Evolutionary conservation across 495 filamentous ascomycete genomes (phyloP).

Genomic region (Daldinia caldariorum): DNA sequence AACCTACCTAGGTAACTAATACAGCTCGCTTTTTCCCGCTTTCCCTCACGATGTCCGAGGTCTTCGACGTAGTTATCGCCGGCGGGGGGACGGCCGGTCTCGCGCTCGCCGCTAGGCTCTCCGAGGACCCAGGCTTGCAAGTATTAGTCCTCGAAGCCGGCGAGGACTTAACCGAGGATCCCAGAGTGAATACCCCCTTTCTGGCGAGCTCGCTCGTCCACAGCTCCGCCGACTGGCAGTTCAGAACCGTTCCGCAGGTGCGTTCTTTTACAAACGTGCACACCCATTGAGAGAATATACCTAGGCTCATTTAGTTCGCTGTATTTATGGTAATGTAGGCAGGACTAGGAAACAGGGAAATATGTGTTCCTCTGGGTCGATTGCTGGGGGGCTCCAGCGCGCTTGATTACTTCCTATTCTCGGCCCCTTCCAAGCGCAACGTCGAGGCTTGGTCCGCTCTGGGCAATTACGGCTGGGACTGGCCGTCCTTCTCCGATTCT

Average conservation of each 20-base stretch:
- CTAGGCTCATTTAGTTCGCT: background rate
- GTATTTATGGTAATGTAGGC: background rate
- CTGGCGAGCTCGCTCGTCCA: background rate
- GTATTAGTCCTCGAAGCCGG: slow-evolving; percentile 64
- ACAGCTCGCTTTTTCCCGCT: background rate
- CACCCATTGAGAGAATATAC: background rate
- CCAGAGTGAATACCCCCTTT: background rate
- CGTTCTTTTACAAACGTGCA: background rate
- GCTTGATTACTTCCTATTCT: slow-evolving; percentile 38
- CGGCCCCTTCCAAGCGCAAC: slow-evolving; percentile 24
- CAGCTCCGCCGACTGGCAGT: background rate
- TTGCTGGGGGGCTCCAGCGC: slow-evolving; percentile 38
- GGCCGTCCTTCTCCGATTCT: slow-evolving; percentile 45
- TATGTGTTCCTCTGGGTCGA: slow-evolving; percentile 28
- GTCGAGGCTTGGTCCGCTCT: slow-evolving; percentile 54
- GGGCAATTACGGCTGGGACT: slow-evolving; percentile 55
- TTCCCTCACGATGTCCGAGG: background rate
- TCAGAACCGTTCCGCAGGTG: background rate
- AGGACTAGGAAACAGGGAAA: background rate
- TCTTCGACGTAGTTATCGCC: slow-evolving; percentile 5
- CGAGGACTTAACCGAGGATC: slow-evolving; percentile 21
- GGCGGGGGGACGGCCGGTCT: slow-evolving; percentile 34
- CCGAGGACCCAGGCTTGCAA: slow-evolving; percentile 53
- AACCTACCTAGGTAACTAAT: too few species aligned
- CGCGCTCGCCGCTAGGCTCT: slow-evolving; percentile 58